These are phyloP conservation scores for Candida dajiaensis DNA, from an alignment of 805 yeast species.

Conservation along the genomic window DNA sequence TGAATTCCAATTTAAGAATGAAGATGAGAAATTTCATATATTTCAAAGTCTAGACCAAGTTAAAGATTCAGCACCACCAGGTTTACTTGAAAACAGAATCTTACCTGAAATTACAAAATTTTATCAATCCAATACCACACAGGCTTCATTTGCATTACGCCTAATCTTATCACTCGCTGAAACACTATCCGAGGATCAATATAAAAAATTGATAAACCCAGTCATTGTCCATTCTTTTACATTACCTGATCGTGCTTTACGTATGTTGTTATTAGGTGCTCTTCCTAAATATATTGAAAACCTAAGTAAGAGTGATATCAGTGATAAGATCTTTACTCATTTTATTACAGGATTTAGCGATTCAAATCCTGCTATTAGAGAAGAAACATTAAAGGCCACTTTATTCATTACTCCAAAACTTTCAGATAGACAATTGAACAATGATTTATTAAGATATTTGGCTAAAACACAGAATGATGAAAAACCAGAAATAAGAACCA, in stretches of 20 bases:
- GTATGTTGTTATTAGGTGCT: constrained; percentile 63
- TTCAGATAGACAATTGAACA: constrained; percentile 75
- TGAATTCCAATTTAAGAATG: constrained; percentile 47
- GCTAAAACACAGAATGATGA: constrained; percentile 81
- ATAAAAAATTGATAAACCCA: constrained; percentile 46
- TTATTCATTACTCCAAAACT: constrained; percentile 54
- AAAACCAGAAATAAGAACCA: constrained; percentile 69
- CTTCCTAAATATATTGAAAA: constrained; percentile 48
- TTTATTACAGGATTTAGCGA: constrained; percentile 82
- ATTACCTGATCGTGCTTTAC: constrained; percentile 67
- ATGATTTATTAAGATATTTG: constrained; percentile 71
- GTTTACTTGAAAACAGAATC: constrained; percentile 52
- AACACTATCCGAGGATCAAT: constrained; percentile 29
- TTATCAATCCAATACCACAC: constrained; percentile 26
- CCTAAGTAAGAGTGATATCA: constrained; percentile 55
- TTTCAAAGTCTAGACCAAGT: constrained; percentile 33
- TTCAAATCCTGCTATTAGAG: constrained; percentile 73
- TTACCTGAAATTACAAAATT: constrained; percentile 64
- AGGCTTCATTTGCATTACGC: constrained; percentile 23
- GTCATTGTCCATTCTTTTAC: constrained; percentile 57
- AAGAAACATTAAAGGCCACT: constrained; percentile 69
- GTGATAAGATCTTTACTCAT: constrained; percentile 60
- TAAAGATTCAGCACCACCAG: constrained; percentile 36
- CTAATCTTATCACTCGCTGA: constrained; percentile 27
- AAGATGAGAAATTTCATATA: constrained; percentile 45